Evolutionary conservation across 169 alveolate genomes (phyloP).

Genomic region (Plasmodium gaboni): DNA sequence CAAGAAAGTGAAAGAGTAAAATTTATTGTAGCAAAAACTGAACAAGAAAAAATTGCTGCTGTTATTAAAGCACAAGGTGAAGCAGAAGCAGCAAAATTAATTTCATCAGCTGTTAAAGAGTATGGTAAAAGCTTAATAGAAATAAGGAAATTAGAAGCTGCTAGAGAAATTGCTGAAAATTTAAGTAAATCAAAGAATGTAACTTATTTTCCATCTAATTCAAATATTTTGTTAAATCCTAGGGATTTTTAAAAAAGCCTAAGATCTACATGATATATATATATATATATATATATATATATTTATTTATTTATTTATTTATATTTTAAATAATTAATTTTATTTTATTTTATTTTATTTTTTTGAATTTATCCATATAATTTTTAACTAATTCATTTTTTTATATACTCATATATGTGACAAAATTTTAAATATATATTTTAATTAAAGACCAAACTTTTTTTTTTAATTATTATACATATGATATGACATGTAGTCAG

Average conservation of each 20-base stretch:
- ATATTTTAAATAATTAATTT: no score
- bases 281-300: no score
- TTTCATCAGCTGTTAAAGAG: slow-evolving; percentile 94
- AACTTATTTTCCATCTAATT: slow-evolving; percentile 89
- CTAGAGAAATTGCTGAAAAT: slow-evolving; percentile 96
- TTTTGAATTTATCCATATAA: no score
- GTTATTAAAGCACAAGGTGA: slow-evolving; percentile 98
- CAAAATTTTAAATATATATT: no score
- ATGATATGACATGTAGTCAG: no score
- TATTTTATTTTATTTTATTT: no score
- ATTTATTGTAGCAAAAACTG: slow-evolving; percentile 95
- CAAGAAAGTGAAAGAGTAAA: slow-evolving; percentile 98
- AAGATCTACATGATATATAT: no score
- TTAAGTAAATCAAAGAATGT: slow-evolving; percentile 94
- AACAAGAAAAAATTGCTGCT: slow-evolving; percentile 96
- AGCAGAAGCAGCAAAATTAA: slow-evolving; percentile 97
- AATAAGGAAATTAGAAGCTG: slow-evolving; percentile 97
- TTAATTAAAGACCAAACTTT: no score
- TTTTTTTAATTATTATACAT: no score
- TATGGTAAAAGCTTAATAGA: slow-evolving; percentile 96
- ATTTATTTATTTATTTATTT: no score
- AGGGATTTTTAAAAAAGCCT: slow-evolving; percentile 7
- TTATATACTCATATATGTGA: no score
- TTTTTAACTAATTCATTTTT: no score
- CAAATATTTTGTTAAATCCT: slow-evolving; percentile 80